These are phyloP conservation scores for Linnemannia zychae DNA, from an alignment of 192 early-diverging fungal genomes.

Conservation along the genomic window DNA sequence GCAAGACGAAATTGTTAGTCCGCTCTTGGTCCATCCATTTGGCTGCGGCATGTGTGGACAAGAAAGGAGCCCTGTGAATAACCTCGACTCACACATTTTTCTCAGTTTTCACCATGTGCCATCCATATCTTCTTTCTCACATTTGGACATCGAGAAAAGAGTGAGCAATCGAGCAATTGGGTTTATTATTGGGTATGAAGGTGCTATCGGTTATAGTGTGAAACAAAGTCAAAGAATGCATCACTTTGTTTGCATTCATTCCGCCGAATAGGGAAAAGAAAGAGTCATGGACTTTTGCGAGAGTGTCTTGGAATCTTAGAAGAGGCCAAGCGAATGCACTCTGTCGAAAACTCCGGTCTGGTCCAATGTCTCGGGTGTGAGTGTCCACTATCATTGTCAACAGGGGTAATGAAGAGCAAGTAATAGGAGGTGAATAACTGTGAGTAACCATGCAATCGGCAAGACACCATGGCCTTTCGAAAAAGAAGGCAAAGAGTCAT, in stretches of 20 bases:
- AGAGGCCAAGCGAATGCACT: constrained; percentile 3
- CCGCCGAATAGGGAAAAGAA: neutral
- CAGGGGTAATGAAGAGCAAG: neutral
- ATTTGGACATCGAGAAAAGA: neutral
- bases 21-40: too few relatives aligned
- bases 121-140: too few relatives aligned
- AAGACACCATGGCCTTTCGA: neutral
- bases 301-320: neutral
- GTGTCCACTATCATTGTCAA: constrained; percentile 20
- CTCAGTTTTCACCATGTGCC: too few relatives aligned
- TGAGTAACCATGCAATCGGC: neutral
- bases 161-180: neutral
- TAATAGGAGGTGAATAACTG: neutral
- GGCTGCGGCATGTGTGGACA: too few relatives aligned
- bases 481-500: constrained; percentile 1
- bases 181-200: neutral
- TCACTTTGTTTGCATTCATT: neutral
- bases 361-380: constrained; percentile 34
- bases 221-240: neutral
- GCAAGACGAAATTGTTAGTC: too few relatives aligned
- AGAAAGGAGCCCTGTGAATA: neutral
- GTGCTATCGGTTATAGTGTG: neutral
- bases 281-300: neutral
- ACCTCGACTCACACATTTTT: constrained; percentile 4
- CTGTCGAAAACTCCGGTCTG: constrained; percentile 22